Percentiles rank a stretch among this genome's conserved stretches.
phyloP scores from a whole-genome alignment of 2,329 filamentous ascomycete genomes.

The Cladosporium sp. region DNA sequence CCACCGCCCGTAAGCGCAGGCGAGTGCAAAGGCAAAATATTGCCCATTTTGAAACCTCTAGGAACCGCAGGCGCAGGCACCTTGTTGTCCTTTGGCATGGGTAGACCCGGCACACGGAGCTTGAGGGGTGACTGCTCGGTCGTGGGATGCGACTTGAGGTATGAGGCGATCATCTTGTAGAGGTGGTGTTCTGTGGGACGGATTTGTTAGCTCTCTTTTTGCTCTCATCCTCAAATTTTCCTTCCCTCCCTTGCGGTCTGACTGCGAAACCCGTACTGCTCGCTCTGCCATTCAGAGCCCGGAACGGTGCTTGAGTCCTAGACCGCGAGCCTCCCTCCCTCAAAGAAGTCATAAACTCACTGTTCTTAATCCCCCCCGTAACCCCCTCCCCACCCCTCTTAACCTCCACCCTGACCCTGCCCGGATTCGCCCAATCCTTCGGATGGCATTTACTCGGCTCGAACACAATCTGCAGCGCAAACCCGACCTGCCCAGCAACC shows the following conservation, averaged over 20 bases:
- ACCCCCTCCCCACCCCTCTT: slow-evolving; percentile 60
- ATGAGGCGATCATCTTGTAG: slow-evolving; percentile 75
- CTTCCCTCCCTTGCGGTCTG: no score
- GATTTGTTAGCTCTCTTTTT: neutral
- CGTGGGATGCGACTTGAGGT: slow-evolving; percentile 77
- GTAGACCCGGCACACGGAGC: slow-evolving; percentile 72
- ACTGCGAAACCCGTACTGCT: no score
- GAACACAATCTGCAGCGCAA: slow-evolving; percentile 68
- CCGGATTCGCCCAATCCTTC: slow-evolving; percentile 97
- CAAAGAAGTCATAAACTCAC: slow-evolving; percentile 44
- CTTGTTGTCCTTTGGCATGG: slow-evolving; percentile 60
- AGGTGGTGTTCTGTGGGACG: slow-evolving; percentile 74
- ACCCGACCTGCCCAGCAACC: slow-evolving; percentile 45
- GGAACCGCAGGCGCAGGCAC: slow-evolving; percentile 66
- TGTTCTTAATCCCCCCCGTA: slow-evolving; percentile 63
- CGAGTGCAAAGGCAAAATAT: slow-evolving; percentile 81
- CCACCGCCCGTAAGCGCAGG: slow-evolving; percentile 90
- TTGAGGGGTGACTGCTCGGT: slow-evolving; percentile 70
- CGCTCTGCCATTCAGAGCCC: no score
- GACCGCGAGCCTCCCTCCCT: no score
- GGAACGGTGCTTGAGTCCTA: no score
- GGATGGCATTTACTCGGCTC: slow-evolving; percentile 92
- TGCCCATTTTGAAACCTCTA: slow-evolving; percentile 86
- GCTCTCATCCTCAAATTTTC: neutral
- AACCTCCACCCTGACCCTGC: slow-evolving; percentile 78